These are phyloP conservation scores for Pyrenochaeta sp. DNA, from an alignment of 2,329 filamentous ascomycete genomes.

Conservation along the genomic window DNA sequence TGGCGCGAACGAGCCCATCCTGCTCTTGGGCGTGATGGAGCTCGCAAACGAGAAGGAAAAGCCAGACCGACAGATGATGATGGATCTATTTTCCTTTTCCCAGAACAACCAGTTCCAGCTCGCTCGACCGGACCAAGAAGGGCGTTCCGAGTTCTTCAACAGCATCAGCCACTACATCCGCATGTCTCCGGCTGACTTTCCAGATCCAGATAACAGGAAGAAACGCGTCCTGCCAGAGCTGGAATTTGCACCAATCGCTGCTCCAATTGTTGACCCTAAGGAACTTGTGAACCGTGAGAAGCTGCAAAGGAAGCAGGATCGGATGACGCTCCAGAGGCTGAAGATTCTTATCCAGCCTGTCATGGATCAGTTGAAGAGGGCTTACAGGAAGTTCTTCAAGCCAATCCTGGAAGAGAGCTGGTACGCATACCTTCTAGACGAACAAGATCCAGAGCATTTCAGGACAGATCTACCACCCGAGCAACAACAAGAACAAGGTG, in stretches of 20 bases:
- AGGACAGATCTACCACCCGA: conserved; percentile 67
- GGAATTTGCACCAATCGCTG: conserved; percentile 70
- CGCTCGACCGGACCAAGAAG: conserved; percentile 69
- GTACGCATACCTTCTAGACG: conserved; percentile 84
- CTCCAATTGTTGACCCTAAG: conserved; percentile 60
- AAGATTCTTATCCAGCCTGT: conserved; percentile 92
- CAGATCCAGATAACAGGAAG: conserved; percentile 85
- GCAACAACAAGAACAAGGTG: conserved; percentile 61
- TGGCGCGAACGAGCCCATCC: conserved; percentile 86
- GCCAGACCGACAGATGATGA: conserved; percentile 70
- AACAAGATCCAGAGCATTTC: conserved; percentile 75
- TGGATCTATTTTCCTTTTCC: conserved; percentile 86
- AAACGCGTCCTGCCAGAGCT: conserved; percentile 82
- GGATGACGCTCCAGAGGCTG: conserved; percentile 82
- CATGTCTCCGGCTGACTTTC: conserved; percentile 84
- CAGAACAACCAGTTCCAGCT: conserved; percentile 79
- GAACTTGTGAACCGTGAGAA: conserved; percentile 83
- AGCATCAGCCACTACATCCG: conserved; percentile 78
- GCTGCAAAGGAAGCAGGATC: conserved; percentile 80
- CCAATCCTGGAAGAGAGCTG: conserved; percentile 75
- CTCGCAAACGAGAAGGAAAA: conserved; percentile 64
- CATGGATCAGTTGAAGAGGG: conserved; percentile 94
- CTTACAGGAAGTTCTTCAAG: conserved; percentile 87
- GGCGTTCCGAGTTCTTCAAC: conserved; percentile 81
- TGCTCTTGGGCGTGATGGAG: conserved; percentile 87